phyloP scores from a whole-genome alignment of 441 rosid genomes.

The Adansonia gregorii region DNA sequence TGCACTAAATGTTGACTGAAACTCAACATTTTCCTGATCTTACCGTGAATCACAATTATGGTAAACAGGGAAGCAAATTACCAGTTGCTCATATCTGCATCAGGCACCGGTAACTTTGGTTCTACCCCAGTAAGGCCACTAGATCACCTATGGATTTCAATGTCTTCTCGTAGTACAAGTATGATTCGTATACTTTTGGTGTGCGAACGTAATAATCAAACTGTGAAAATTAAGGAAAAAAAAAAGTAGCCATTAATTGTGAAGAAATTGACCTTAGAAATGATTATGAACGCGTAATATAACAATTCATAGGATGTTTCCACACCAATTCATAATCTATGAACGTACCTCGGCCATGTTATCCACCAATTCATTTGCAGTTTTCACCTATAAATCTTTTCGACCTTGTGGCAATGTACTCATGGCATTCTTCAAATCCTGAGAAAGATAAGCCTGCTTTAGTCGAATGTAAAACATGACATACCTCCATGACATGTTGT shows the following conservation, averaged over 20 bases:
- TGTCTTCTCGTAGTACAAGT: conserved; percentile 84
- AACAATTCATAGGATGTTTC: background rate
- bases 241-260: background rate
- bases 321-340: background rate
- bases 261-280: background rate
- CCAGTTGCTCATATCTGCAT: background rate
- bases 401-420: conserved; percentile 58
- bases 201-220: conserved; percentile 69
- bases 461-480: conserved; percentile 78
- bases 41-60: background rate
- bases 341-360: conserved; percentile 73
- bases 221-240: conserved; percentile 39
- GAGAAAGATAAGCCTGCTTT: conserved; percentile 73
- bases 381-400: conserved; percentile 54
- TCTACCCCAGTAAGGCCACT: conserved; percentile 54
- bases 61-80: conserved; percentile 10
- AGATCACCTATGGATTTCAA: conserved; percentile 73
- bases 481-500: conserved; percentile 92
- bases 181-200: conserved; percentile 88
- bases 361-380: conserved; percentile 71
- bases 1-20: background rate
- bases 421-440: conserved; percentile 79
- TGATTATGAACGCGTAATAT: background rate
- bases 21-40: background rate
- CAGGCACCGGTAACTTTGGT: background rate